A percentile compares a stretch with the other conserved stretches of the same genome.
phyloP scores from a whole-genome alignment of 352 stramenopile genomes.

The Thalassiosira gravida region DNA sequence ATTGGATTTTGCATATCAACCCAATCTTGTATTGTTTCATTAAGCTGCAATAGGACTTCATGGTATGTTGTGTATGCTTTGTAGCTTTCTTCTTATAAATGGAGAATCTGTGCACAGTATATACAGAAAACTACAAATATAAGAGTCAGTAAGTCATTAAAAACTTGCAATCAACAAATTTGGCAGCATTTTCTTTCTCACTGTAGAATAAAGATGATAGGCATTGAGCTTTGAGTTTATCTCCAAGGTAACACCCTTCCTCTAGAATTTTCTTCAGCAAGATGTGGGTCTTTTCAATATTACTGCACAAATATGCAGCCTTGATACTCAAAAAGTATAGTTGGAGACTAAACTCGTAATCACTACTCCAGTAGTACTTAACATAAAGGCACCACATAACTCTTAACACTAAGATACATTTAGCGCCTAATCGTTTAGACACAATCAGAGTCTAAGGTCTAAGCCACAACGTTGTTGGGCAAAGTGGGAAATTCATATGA shows the following conservation, averaged over 20 bases:
- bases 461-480: too few relatives aligned
- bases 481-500: too few relatives aligned
- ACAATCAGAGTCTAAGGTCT: too few relatives aligned
- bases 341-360: constrained; percentile 35
- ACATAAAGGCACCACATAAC: too few relatives aligned
- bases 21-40: constrained; percentile 40
- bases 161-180: too few relatives aligned
- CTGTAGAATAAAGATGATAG: constrained; percentile 33
- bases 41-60: constrained; percentile 38
- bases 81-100: constrained; percentile 13
- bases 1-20: constrained; percentile 16
- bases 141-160: too few relatives aligned
- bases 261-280: constrained; percentile 27
- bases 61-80: constrained; percentile 22
- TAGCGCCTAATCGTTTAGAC: too few relatives aligned
- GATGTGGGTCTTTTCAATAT: constrained; percentile 15
- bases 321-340: constrained; percentile 26
- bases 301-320: constrained; percentile 33
- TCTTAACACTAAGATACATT: too few relatives aligned
- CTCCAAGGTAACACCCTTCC: constrained; percentile 23
- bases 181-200: constrained; percentile 16
- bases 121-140: too few relatives aligned
- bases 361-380: constrained; percentile 24
- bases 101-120: constrained; percentile 26
- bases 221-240: constrained; percentile 52